Evolutionary conservation across 176 grass and related monocot genomes (phyloP).

Genomic region (Cenchrus fungigraminus): DNA sequence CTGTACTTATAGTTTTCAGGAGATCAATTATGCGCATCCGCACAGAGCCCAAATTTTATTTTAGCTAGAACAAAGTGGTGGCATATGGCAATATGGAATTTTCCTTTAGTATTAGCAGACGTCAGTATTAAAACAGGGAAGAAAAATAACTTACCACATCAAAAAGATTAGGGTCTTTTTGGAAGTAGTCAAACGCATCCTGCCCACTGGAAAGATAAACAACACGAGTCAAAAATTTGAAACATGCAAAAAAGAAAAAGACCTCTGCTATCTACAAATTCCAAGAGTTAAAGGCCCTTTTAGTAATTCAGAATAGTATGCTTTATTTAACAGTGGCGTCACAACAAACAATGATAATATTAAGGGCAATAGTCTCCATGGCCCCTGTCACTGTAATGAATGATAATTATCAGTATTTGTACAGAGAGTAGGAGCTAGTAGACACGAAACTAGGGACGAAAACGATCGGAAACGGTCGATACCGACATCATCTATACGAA

Average conservation of each 20-base stretch:
- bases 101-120: constrained; percentile 28
- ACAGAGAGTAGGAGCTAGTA: neutral
- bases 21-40: constrained; percentile 17
- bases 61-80: constrained; percentile 6
- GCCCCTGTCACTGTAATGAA: constrained; percentile 18
- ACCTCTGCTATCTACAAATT: neutral
- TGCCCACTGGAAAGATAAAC: constrained; percentile 59
- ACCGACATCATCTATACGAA: too few species aligned
- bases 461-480: too few species aligned
- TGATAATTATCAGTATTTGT: constrained; percentile 9
- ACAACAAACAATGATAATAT: neutral
- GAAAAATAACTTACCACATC: constrained; percentile 62
- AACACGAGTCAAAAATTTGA: constrained; percentile 8
- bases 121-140: neutral
- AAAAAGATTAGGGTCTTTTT: constrained; percentile 76
- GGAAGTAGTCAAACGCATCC: constrained; percentile 93
- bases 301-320: neutral
- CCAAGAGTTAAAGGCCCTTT: neutral
- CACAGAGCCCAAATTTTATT: neutral
- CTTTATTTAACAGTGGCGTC: neutral
- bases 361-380: neutral
- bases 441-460: neutral
- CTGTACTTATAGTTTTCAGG: neutral
- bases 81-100: neutral
- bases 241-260: neutral